These are phyloP conservation scores for Punctularia strigosozonata DNA, from an alignment of 768 basidiomycete species.

Conservation along the genomic window DNA sequence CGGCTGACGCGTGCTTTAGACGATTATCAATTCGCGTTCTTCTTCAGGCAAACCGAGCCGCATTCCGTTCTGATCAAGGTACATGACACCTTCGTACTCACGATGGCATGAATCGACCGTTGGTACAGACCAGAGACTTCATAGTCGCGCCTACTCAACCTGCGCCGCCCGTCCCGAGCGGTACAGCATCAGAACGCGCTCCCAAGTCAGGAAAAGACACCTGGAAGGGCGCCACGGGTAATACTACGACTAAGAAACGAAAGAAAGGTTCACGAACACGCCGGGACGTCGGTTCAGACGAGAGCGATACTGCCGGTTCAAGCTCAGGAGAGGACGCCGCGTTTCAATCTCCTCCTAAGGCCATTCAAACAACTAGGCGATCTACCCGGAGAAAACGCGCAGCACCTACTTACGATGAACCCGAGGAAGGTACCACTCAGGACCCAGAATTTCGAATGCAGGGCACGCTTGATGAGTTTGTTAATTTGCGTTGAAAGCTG, in stretches of 20 bases:
- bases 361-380: too few relatives aligned
- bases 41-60: slow-evolving; percentile 70
- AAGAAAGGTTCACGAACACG: too few relatives aligned
- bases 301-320: too few relatives aligned
- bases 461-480: too few relatives aligned
- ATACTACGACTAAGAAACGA: slow-evolving; percentile 17
- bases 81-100: slow-evolving; percentile 5
- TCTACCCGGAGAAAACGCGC: too few relatives aligned
- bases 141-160: slow-evolving; percentile 17
- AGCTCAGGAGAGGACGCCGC: too few relatives aligned
- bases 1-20: slow-evolving; percentile 31
- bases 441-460: too few relatives aligned
- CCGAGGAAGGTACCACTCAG: too few relatives aligned
- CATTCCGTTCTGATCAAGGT: slow-evolving; percentile 81
- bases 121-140: slow-evolving; percentile 30
- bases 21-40: slow-evolving; percentile 85
- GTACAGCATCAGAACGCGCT: slow-evolving; percentile 6
- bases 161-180: slow-evolving; percentile 9
- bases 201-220: slow-evolving; percentile 16
- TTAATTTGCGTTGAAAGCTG: too few relatives aligned
- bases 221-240: not conserved
- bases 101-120: slow-evolving; percentile 1
- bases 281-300: too few relatives aligned
- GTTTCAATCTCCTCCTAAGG: too few relatives aligned
- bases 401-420: too few relatives aligned